These are phyloP conservation scores for Rhodotorula kratochvilovae DNA, from an alignment of 768 basidiomycete species.

Conservation along the genomic window DNA sequence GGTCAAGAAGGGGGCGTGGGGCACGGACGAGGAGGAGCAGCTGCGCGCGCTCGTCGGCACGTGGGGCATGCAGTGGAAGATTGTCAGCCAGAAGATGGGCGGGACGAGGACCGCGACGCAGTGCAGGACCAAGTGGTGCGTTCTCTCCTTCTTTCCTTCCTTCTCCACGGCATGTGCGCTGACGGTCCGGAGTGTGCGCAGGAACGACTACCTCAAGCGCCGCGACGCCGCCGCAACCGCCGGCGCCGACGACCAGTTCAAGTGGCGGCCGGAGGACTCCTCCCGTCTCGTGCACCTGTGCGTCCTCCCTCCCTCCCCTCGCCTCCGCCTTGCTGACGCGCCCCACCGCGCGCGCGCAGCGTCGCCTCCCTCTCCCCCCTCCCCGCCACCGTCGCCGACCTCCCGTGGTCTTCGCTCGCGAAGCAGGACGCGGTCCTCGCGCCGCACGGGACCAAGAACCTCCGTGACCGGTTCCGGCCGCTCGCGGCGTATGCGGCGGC, in stretches of 20 bases:
- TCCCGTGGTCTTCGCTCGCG: constrained; percentile 9
- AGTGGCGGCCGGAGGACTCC: not conserved
- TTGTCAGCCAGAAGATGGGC: constrained; percentile 5
- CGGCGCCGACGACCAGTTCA: not conserved
- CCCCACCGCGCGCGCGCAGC: not conserved
- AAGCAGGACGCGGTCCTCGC: not conserved
- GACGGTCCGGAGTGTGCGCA: not conserved
- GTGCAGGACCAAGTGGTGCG: constrained; percentile 35
- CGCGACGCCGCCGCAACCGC: constrained; percentile 7
- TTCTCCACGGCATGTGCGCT: not conserved
- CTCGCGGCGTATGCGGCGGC: not conserved
- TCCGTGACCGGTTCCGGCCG: constrained; percentile 22
- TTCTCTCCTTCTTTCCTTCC: not conserved
- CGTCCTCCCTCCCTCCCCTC: not conserved
- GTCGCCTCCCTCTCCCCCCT: not conserved
- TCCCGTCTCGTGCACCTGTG: constrained; percentile 24
- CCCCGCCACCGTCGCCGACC: constrained; percentile 12
- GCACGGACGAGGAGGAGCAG: constrained; percentile 14
- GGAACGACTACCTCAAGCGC: constrained; percentile 13
- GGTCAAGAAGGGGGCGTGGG: constrained; percentile 11
- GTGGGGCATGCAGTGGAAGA: constrained; percentile 1
- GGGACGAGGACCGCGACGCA: constrained; percentile 25
- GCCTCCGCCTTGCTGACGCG: not conserved
- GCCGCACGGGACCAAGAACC: constrained; percentile 26
- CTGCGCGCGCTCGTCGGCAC: not conserved